Conservation (phyloP, 1,284 basidiomycete genomes). For the Coniferiporia sulphurascens region DNA sequence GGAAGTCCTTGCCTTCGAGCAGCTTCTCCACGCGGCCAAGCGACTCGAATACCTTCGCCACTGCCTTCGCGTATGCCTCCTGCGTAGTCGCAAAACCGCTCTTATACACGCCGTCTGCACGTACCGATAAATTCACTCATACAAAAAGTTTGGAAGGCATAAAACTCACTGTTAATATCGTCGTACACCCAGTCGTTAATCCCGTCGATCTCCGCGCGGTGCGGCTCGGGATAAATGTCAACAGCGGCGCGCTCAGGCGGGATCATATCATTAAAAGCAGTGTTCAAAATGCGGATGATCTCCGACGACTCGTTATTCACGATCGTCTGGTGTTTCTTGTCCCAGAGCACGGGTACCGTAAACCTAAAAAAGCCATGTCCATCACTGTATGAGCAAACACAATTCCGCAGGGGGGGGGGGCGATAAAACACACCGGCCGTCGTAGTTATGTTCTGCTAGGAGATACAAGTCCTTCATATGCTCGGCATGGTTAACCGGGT, state of each 20-base stretch:
- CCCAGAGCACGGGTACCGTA: constrained; percentile 94
- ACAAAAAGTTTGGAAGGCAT: not conserved
- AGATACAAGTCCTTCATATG: constrained; percentile 88
- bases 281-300: constrained; percentile 91
- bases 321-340: constrained; percentile 84
- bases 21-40: constrained; percentile 49
- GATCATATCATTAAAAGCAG: constrained; percentile 72
- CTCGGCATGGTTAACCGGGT: constrained; percentile 63
- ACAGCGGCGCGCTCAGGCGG: constrained; percentile 59
- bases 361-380: constrained; percentile 41
- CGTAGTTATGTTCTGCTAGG: constrained; percentile 66
- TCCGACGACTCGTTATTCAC: constrained; percentile 96
- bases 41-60: constrained; percentile 38
- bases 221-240: constrained; percentile 74
- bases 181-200: constrained; percentile 57
- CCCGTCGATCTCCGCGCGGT: constrained; percentile 77
- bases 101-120: constrained; percentile 43
- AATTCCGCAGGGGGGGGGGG: too few relatives aligned
- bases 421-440: constrained; percentile 45
- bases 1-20: constrained; percentile 44
- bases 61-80: constrained; percentile 47
- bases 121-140: not conserved
- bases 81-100: constrained; percentile 56
- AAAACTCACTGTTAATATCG: constrained; percentile 35
- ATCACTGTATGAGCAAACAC: not conserved